phyloP scores from a whole-genome alignment of 2,329 filamentous ascomycete genomes.

The Claviceps sorghi region DNA sequence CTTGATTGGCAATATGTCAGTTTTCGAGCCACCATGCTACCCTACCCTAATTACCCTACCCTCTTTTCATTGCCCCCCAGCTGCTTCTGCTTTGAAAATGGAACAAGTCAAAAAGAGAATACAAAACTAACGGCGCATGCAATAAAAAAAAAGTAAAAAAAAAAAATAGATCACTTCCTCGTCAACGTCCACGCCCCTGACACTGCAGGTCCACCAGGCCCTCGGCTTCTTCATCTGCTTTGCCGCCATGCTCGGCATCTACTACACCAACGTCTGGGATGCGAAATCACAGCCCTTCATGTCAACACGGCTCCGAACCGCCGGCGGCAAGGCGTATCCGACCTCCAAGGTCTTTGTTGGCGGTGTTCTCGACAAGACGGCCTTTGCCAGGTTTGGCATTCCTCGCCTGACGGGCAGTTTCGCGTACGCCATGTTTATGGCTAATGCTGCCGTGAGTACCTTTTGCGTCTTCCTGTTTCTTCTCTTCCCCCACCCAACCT shows the following conservation, averaged over 20 bases:
- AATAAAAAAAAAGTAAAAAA: neutral
- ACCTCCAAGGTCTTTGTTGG: constrained; percentile 24
- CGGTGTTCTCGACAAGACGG: constrained; percentile 26
- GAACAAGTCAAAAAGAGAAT: neutral
- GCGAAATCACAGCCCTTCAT: constrained; percentile 19
- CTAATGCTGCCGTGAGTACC: constrained; percentile 36
- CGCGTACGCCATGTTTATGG: constrained; percentile 39
- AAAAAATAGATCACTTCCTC: neutral
- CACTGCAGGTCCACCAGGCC: constrained; percentile 22
- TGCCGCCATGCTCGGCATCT: constrained; percentile 21
- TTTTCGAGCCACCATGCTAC: too few species aligned
- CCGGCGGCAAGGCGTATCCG: constrained; percentile 27
- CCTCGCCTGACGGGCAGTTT: constrained; percentile 35
- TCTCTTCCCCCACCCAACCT: neutral
- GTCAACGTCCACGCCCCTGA: constrained; percentile 18
- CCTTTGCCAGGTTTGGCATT: constrained; percentile 27
- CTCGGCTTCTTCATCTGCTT: constrained; percentile 24
- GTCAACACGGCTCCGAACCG: constrained; percentile 20
- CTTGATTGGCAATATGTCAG: constrained; percentile 30
- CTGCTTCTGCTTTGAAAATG: too few species aligned
- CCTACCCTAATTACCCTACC: too few species aligned
- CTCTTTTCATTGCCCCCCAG: too few species aligned
- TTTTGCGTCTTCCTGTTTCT: neutral
- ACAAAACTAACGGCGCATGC: neutral
- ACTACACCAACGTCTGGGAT: constrained; percentile 26